phyloP scores from a whole-genome alignment of 2,329 filamentous ascomycete species.

The Camillea tinctor region DNA sequence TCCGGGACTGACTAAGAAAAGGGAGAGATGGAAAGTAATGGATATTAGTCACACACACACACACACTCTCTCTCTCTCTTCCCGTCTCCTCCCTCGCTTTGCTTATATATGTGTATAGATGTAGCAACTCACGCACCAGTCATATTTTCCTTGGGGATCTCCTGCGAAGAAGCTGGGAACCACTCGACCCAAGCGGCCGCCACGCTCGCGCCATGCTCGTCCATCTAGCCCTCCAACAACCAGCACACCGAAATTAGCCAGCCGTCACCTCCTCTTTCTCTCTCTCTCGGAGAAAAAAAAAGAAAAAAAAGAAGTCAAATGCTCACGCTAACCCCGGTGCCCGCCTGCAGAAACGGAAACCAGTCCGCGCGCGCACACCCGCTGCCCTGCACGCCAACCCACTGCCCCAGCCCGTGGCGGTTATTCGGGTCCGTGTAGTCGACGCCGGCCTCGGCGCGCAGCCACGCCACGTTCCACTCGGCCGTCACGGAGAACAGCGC shows the following conservation, averaged over 20 bases:
- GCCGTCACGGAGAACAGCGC: constrained; percentile 8
- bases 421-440: constrained; percentile 1
- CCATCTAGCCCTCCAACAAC: not conserved
- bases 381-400: constrained; percentile 5
- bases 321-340: constrained; percentile 4
- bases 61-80: too few species aligned
- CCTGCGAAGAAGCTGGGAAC: constrained; percentile 2
- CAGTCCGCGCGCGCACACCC: not conserved
- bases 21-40: too few species aligned
- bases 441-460: not conserved
- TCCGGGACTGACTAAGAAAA: not conserved
- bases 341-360: constrained; percentile 5
- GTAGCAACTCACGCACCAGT: not conserved
- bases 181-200: constrained; percentile 7
- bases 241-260: not conserved
- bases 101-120: not conserved
- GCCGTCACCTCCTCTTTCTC: not conserved
- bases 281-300: not conserved
- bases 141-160: not conserved
- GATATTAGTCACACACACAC: too few species aligned
- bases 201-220: not conserved
- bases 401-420: constrained; percentile 4
- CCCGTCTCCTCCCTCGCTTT: too few species aligned
- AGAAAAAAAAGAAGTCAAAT: not conserved
- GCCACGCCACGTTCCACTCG: constrained; percentile 12